A percentile compares a stretch with the other conserved stretches of the same genome.
phyloP scores from a whole-genome alignment of 441 rosid genomes.

The Pelargonium fulgidum region DNA sequence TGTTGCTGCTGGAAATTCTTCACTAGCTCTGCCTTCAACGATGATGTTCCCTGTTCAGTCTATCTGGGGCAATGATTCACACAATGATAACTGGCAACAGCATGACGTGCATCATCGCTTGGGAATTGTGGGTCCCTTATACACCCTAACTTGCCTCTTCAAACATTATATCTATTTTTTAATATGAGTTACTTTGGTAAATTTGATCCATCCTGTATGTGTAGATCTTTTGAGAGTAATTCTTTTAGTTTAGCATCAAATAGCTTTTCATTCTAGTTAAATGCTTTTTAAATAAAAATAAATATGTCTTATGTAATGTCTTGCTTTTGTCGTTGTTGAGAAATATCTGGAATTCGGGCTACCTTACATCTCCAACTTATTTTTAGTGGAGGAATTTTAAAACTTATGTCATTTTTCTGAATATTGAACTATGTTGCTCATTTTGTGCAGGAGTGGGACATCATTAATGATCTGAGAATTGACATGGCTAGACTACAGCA shows the following conservation, averaged over 20 bases:
- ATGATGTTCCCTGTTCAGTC: constrained; percentile 42
- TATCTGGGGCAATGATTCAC: constrained; percentile 57
- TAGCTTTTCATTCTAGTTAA: too few species aligned
- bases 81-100: constrained; percentile 50
- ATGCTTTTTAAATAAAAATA: too few species aligned
- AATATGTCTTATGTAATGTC: too few species aligned
- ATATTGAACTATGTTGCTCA: constrained; percentile 14
- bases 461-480: constrained; percentile 66
- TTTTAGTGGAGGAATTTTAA: neutral
- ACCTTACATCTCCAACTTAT: neutral
- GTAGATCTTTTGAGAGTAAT: too few species aligned
- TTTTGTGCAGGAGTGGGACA: constrained; percentile 71
- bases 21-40: constrained; percentile 42
- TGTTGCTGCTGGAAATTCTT: constrained; percentile 34
- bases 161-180: too few species aligned
- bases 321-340: too few species aligned
- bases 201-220: too few species aligned
- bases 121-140: constrained; percentile 50
- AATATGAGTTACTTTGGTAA: too few species aligned
- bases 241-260: too few species aligned
- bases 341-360: too few species aligned
- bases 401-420: neutral
- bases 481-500: constrained; percentile 93
- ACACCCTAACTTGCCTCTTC: neutral
- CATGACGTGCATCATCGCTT: constrained; percentile 56